phyloP scores from a whole-genome alignment of 208 protist genomes.

The Trypanosoma theileri region DNA sequence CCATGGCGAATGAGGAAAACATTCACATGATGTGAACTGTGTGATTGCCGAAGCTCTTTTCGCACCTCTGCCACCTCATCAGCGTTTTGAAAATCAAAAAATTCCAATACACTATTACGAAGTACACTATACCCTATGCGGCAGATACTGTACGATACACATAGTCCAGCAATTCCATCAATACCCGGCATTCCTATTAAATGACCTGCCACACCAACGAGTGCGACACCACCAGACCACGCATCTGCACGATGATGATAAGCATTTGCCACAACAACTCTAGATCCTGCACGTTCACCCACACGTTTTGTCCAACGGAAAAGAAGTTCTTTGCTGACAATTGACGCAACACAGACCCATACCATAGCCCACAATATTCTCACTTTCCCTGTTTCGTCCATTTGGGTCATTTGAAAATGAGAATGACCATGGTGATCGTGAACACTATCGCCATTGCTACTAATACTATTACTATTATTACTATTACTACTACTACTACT shows the following conservation, averaged over 20 bases:
- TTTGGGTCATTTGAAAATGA: constrained; percentile 70
- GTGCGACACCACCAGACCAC: constrained; percentile 81
- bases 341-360: constrained; percentile 50
- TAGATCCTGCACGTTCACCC: constrained; percentile 67
- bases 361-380: constrained; percentile 87
- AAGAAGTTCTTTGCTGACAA: constrained; percentile 79
- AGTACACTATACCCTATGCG: constrained; percentile 76
- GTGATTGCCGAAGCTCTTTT: constrained; percentile 57
- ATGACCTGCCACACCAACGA: constrained; percentile 77
- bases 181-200: constrained; percentile 68
- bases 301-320: constrained; percentile 82
- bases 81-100: constrained; percentile 84
- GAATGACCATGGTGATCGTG: constrained; percentile 57
- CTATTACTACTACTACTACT: too few species aligned
- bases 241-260: constrained; percentile 90
- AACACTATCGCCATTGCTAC: constrained; percentile 6
- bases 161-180: constrained; percentile 75
- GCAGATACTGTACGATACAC: constrained; percentile 78
- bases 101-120: constrained; percentile 66
- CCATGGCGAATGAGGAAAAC: constrained; percentile 86
- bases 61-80: constrained; percentile 65
- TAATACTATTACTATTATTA: background rate
- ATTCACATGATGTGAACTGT: constrained; percentile 64
- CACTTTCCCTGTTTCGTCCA: constrained; percentile 50
- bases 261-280: constrained; percentile 86